Percentiles rank a stretch among this genome's conserved stretches.
These are phyloP conservation scores for Blastobotrys americana DNA, from an alignment of 805 yeast species.

Conservation along the genomic window DNA sequence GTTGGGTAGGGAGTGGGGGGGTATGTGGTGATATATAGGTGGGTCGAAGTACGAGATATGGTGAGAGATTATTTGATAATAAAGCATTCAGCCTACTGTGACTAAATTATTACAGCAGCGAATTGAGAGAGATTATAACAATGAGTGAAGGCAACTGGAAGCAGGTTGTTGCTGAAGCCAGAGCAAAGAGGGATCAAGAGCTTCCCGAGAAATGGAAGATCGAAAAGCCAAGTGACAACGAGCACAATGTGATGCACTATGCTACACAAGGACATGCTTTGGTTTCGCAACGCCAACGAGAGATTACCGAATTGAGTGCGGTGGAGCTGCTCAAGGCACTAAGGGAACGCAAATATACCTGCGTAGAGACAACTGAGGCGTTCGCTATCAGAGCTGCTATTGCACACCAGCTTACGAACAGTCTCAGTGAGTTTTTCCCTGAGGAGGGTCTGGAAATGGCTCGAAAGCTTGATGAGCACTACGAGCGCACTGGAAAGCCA, in stretches of 20 bases:
- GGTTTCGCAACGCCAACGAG: not conserved
- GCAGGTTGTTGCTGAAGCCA: not conserved
- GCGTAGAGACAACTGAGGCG: conserved; percentile 45
- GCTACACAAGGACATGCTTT: not conserved
- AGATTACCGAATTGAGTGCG: conserved; percentile 23
- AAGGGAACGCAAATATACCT: conserved; percentile 31
- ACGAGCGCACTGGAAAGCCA: conserved; percentile 38
- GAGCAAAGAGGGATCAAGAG: not conserved
- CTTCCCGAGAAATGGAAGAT: not conserved
- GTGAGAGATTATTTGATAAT: too few species aligned
- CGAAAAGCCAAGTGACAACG: not conserved
- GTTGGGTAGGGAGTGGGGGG: too few species aligned
- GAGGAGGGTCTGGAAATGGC: conserved; percentile 55
- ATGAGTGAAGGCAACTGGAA: too few species aligned
- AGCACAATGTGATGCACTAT: not conserved
- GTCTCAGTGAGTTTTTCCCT: conserved; percentile 37
- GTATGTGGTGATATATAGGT: too few species aligned
- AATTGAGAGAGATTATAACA: too few species aligned
- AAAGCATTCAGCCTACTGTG: too few species aligned
- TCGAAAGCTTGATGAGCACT: conserved; percentile 45
- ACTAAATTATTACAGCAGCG: too few species aligned
- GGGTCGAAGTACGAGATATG: too few species aligned
- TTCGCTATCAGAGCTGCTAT: conserved; percentile 51
- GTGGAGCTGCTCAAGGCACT: conserved; percentile 18
- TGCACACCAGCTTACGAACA: conserved; percentile 46